Conservation (phyloP, 2,329 filamentous ascomycete species). For the Arachnopeziza araneosa region DNA sequence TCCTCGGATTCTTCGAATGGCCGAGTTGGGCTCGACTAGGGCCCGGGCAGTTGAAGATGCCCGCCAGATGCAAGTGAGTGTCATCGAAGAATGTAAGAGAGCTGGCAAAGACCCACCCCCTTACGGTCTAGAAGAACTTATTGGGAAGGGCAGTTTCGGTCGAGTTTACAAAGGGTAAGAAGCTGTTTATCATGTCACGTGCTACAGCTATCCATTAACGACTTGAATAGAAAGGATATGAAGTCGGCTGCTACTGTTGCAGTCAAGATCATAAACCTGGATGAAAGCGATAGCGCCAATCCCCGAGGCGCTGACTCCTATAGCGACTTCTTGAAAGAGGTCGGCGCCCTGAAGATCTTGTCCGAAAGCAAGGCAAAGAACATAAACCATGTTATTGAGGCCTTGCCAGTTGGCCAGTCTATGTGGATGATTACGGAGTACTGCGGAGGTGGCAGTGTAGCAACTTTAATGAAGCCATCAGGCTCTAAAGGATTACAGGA, state of each 20-base stretch:
- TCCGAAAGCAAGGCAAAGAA: constrained; percentile 71
- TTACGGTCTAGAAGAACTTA: constrained; percentile 66
- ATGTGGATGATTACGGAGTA: constrained; percentile 90
- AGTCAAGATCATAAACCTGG: constrained; percentile 80
- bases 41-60: constrained; percentile 54
- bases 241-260: constrained; percentile 52
- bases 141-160: constrained; percentile 70
- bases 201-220: not conserved
- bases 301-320: constrained; percentile 62
- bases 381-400: constrained; percentile 77
- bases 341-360: constrained; percentile 64
- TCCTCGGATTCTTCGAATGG: not conserved
- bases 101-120: constrained; percentile 55
- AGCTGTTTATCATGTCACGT: constrained; percentile 6
- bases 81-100: constrained; percentile 56
- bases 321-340: constrained; percentile 64
- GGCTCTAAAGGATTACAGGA: constrained; percentile 60
- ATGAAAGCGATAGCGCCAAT: constrained; percentile 65
- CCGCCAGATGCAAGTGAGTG: constrained; percentile 59
- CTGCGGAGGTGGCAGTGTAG: constrained; percentile 78
- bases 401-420: constrained; percentile 68
- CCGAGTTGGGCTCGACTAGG: constrained; percentile 9
- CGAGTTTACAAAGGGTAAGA: constrained; percentile 61
- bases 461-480: constrained; percentile 65
- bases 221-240: constrained; percentile 26